Percentiles rank a stretch among this genome's conserved stretches.
phyloP scores from a whole-genome alignment of 495 filamentous ascomycete species.

The Podospora pseudoanserina region DNA sequence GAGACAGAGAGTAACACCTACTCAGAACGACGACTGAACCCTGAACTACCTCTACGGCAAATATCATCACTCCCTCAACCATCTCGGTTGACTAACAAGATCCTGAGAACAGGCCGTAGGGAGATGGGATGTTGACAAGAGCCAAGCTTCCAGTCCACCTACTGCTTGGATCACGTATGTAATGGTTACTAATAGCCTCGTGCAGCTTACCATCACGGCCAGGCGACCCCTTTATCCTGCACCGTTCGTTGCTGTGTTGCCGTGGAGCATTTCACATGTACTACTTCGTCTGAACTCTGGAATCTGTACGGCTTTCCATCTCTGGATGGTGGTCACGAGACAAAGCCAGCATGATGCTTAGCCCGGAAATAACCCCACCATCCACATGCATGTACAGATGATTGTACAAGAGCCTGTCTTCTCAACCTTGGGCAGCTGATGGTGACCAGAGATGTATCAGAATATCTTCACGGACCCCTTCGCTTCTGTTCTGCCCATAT shows the following conservation, averaged over 20 bases:
- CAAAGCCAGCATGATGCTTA: not conserved
- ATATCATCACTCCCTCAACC: not conserved
- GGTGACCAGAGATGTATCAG: too few relatives aligned
- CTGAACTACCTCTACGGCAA: not conserved
- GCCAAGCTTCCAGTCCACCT: not conserved
- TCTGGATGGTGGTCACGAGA: not conserved
- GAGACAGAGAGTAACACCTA: not conserved
- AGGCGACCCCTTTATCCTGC: not conserved
- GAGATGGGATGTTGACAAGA: not conserved
- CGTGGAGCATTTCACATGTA: not conserved
- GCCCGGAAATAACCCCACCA: not conserved
- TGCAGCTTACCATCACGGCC: not conserved
- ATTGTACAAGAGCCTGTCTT: not conserved
- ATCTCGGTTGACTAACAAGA: not conserved
- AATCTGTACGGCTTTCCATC: not conserved
- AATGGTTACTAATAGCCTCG: not conserved
- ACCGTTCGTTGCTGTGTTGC: not conserved
- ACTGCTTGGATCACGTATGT: not conserved
- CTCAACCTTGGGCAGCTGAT: too few relatives aligned
- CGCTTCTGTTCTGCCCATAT: too few relatives aligned
- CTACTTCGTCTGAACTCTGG: not conserved
- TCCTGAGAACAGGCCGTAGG: not conserved
- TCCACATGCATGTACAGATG: not conserved
- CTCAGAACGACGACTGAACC: too few relatives aligned
- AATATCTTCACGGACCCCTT: too few relatives aligned